Percentiles rank a stretch among this genome's conserved stretches.
Evolutionary conservation across 108 stramenopile genomes (phyloP).

Genomic region (Cyclotella kingstonii): DNA sequence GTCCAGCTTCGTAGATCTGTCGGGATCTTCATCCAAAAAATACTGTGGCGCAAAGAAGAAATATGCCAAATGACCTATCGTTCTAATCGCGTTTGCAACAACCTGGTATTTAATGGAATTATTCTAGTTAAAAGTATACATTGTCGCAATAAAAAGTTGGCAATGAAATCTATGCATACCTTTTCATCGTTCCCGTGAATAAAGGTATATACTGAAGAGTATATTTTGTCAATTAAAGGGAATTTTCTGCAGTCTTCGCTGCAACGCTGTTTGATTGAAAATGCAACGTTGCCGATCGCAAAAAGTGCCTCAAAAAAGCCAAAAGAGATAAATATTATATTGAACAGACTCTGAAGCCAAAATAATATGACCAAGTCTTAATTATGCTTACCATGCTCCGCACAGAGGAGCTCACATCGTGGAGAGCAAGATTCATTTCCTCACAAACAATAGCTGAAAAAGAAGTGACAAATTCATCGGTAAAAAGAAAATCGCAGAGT

Average conservation of each 20-base stretch:
- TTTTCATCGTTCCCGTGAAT: constrained; percentile 60
- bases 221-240: constrained; percentile 18
- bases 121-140: neutral
- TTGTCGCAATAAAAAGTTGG: neutral
- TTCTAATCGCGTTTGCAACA: constrained; percentile 67
- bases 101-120: constrained; percentile 27
- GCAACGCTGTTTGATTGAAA: constrained; percentile 39
- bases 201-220: constrained; percentile 12
- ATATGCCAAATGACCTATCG: constrained; percentile 51
- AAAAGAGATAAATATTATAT: neutral
- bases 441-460: constrained; percentile 36
- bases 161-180: constrained; percentile 12
- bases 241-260: constrained; percentile 4
- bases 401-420: constrained; percentile 47
- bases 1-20: neutral
- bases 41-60: constrained; percentile 38
- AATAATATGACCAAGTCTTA: neutral
- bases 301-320: constrained; percentile 46
- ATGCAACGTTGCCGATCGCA: constrained; percentile 63
- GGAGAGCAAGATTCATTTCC: constrained; percentile 35
- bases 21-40: neutral
- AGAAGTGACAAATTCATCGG: constrained; percentile 9
- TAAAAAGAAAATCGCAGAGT: neutral
- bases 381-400: constrained; percentile 55
- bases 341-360: neutral